Conservation (phyloP, 116 monocot species). For the Posidonia oceanica region DNA sequence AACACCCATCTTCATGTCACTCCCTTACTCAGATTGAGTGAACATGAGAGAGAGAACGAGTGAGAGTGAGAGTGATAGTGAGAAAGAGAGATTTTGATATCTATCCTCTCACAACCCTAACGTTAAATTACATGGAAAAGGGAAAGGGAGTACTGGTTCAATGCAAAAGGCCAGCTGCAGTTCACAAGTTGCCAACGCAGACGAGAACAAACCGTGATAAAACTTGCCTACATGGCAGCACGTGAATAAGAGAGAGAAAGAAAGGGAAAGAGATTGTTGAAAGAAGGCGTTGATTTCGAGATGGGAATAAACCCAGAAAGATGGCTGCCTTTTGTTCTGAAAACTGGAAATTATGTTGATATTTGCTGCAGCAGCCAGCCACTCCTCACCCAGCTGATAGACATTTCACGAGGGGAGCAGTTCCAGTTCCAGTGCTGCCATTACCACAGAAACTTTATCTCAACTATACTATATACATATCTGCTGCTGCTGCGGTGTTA, state of each 20-base stretch:
- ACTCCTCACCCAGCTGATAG: background rate
- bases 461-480: too few species aligned
- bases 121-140: background rate
- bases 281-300: slow-evolving; percentile 17
- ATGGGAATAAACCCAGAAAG: slow-evolving; percentile 1
- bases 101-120: background rate
- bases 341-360: background rate
- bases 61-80: background rate
- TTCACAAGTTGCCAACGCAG: slow-evolving; percentile 12
- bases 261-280: background rate
- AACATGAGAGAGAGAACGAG: too few species aligned
- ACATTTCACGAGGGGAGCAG: slow-evolving; percentile 13
- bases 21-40: too few species aligned
- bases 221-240: slow-evolving; percentile 15
- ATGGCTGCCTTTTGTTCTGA: background rate
- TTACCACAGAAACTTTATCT: too few species aligned
- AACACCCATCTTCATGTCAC: slow-evolving; percentile 1
- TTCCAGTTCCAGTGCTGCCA: background rate
- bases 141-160: too few species aligned
- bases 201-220: slow-evolving; percentile 11
- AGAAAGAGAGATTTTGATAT: background rate
- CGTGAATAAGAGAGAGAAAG: slow-evolving; percentile 14
- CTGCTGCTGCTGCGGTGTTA: background rate
- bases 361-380: background rate
- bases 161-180: background rate